Conservation (phyloP, 352 stramenopile species). For the Globisporangium echinulatum region DNA sequence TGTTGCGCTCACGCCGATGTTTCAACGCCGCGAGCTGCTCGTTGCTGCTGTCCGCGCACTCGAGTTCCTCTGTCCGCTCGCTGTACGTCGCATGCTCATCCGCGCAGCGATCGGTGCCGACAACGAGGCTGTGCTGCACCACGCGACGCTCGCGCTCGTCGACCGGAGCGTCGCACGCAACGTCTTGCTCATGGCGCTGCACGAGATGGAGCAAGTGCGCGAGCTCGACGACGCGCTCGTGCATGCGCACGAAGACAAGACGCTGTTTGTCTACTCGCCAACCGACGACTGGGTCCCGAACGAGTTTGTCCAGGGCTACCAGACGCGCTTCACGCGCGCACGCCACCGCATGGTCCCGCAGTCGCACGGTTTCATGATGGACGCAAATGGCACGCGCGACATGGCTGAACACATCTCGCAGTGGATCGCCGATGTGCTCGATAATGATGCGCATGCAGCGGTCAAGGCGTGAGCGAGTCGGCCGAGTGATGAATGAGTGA, state of each 20-base stretch:
- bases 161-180: conserved; percentile 54
- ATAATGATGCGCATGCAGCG: neutral
- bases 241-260: conserved; percentile 35
- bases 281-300: conserved; percentile 62
- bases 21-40: conserved; percentile 26
- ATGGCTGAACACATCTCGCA: conserved; percentile 59
- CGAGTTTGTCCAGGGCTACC: conserved; percentile 50
- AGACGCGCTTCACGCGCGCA: conserved; percentile 36
- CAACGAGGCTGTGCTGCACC: conserved; percentile 37
- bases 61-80: conserved; percentile 34
- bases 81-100: conserved; percentile 42
- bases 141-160: conserved; percentile 46
- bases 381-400: conserved; percentile 43
- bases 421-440: conserved; percentile 40
- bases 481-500: too few relatives aligned
- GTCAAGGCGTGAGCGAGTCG: too few relatives aligned
- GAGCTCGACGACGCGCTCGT: conserved; percentile 42
- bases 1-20: conserved; percentile 39
- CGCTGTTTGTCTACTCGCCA: conserved; percentile 61
- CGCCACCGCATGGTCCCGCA: conserved; percentile 47
- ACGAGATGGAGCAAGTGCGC: conserved; percentile 52
- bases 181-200: conserved; percentile 53
- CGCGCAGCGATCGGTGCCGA: conserved; percentile 25
- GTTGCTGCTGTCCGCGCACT: conserved; percentile 30
- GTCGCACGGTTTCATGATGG: conserved; percentile 78